phyloP scores from a whole-genome alignment of 2,329 filamentous ascomycete species.

The Sordariomycetes sp. region DNA sequence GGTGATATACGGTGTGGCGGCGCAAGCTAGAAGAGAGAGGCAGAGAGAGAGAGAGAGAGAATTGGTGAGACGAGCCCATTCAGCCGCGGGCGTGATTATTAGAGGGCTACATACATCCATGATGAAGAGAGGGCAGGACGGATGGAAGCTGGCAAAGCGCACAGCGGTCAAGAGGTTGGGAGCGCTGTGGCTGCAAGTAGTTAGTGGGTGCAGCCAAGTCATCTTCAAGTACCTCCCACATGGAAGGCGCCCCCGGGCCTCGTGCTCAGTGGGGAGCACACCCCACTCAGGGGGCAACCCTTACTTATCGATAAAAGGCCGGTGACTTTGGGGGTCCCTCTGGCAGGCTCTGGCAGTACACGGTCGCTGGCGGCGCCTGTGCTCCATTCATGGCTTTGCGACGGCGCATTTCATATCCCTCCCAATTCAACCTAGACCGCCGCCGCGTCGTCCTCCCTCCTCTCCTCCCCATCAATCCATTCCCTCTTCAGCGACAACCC shows the following conservation, averaged over 20 bases:
- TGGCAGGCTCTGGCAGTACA: background rate
- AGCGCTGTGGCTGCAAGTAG: background rate
- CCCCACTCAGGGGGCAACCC: background rate
- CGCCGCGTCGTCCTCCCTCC: slow-evolving; percentile 12
- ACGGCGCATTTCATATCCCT: slow-evolving; percentile 1
- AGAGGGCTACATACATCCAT: no score
- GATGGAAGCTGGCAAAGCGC: no score
- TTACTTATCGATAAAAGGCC: background rate
- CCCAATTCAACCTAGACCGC: slow-evolving; percentile 8
- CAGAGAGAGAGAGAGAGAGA: background rate
- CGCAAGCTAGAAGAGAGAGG: no score
- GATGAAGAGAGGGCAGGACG: no score
- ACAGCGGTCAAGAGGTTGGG: no score
- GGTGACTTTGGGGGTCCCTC: background rate
- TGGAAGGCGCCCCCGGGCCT: no score
- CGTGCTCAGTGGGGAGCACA: background rate
- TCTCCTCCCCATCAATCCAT: slow-evolving; percentile 5
- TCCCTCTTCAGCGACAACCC: slow-evolving; percentile 24
- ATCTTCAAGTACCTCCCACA: background rate
- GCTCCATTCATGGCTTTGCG: background rate
- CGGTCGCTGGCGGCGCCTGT: background rate
- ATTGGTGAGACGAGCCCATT: background rate
- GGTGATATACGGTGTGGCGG: no score
- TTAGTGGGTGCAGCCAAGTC: background rate
- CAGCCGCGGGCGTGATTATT: no score